Base-by-base conservation (phyloP, 2,329 filamentous ascomycete species). In the Penicillium sp. region DNA sequence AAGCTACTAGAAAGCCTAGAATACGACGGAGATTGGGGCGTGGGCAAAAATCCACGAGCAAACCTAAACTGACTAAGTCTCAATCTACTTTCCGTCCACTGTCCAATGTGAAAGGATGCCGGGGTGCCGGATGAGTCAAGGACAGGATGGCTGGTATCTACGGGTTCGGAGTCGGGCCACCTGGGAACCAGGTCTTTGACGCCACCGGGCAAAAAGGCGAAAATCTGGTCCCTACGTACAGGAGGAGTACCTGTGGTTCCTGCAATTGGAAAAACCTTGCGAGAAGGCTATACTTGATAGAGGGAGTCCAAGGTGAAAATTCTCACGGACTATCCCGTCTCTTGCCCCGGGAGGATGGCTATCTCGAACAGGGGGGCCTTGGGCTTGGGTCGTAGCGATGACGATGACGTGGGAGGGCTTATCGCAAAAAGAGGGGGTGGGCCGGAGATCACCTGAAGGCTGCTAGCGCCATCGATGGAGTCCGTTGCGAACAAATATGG, bases 391-490 rank as follows among this genome's bases (percentile, higher is more conserved):
- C n/a, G 52, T 46, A 49, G 25, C 40, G 46, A 46, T 19, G 56
- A 40, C 63, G 58, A 68, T 70, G 68, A 70, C 68, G 68, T 69
- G 63, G 54, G 57, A 52, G 45, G 58, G 52, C 65, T 68, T 68
- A 68, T 70, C 68, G 66, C 52, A 35, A 68, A 70, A 68, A 68
- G 68, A 70, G 68, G 68, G 68, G 68, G 68, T 69, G 67, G 66
- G 59, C 64, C 52, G 26, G 42, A 58, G 58, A 55, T 55, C 55
- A 57, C 43, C 55, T 49, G 46, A 48, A 52, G 55, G 46, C 52
- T 43, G 42, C 42, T 61, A 64, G 61, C 61, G 58, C 58, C 53
- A 61, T 64, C 51, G n/a, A 56, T 28, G 43, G 43, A 28, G 25
- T 45, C 4, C 40, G n/a, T 42, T 43, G n/a, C n/a, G 40, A 19